A percentile compares a stretch with the other conserved stretches of the same genome.
Evolutionary conservation across 106 monocot genomes (phyloP).

Genomic region (Dendrobium officinale): DNA sequence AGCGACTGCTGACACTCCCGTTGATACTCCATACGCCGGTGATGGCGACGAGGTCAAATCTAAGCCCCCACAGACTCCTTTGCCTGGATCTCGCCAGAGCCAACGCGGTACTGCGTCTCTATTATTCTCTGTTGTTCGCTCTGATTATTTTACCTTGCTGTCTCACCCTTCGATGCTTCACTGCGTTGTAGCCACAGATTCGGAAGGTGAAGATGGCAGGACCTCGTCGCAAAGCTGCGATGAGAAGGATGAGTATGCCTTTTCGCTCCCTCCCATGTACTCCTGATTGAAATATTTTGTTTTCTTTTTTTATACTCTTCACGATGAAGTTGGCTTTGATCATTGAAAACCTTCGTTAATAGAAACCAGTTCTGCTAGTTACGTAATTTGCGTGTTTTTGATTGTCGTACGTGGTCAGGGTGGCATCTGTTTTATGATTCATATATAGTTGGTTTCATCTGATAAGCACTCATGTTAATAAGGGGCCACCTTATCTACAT

Average conservation of each 20-base stretch:
- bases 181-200: neutral
- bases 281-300: neutral
- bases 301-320: neutral
- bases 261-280: neutral
- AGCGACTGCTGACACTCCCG: neutral
- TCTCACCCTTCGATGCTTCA: neutral
- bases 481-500: too few species aligned
- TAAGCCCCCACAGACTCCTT: neutral
- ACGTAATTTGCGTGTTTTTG: too few species aligned
- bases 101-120: neutral
- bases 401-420: too few species aligned
- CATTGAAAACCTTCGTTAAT: too few species aligned
- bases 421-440: too few species aligned
- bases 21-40: neutral
- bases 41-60: neutral
- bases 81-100: neutral
- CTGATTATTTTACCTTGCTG: neutral
- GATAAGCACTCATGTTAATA: too few species aligned
- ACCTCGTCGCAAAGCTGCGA: neutral
- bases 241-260: constrained; percentile 7
- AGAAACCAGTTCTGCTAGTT: too few species aligned
- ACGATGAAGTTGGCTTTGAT: too few species aligned
- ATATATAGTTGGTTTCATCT: too few species aligned
- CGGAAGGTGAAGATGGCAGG: constrained; percentile 11
- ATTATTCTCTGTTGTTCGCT: too few species aligned